phyloP scores from a whole-genome alignment of 2,329 filamentous ascomycete species.

The Pezicula radicicola region DNA sequence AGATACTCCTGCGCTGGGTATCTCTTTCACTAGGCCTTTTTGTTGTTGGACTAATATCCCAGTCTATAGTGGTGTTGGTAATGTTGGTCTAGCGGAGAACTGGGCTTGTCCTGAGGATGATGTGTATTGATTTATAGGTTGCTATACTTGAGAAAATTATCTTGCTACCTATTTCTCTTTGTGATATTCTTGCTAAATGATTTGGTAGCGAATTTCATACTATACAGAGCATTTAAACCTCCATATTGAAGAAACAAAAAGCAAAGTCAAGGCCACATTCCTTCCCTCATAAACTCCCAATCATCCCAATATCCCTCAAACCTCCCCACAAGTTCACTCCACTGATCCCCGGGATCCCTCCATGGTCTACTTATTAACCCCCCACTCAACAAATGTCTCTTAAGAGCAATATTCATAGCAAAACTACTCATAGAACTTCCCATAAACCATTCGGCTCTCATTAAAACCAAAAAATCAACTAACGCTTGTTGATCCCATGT shows the following conservation, averaged over 20 bases:
- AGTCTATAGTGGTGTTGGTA: neutral
- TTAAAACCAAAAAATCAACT: neutral
- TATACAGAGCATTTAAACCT: too few relatives aligned
- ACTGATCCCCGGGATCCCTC: slow-evolving; percentile 32
- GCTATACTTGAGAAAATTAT: too few relatives aligned
- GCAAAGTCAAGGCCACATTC: neutral
- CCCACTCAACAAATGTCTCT: neutral
- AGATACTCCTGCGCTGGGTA: slow-evolving; percentile 31
- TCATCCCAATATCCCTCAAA: neutral
- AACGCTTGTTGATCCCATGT: neutral
- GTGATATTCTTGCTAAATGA: too few relatives aligned
- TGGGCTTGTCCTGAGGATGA: neutral
- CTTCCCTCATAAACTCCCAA: neutral
- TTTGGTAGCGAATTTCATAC: too few relatives aligned
- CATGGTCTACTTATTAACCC: neutral
- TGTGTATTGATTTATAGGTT: neutral
- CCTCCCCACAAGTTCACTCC: neutral
- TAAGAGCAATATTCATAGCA: neutral
- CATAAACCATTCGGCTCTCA: neutral
- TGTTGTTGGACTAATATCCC: slow-evolving; percentile 25
- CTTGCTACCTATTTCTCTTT: too few relatives aligned
- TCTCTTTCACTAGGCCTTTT: slow-evolving; percentile 42
- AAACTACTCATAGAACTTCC: neutral
- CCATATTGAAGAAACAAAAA: neutral
- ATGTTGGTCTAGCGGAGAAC: neutral